Base-by-base conservation (phyloP, 257 asterid genomes). In the Scutellaria barbata region DNA sequence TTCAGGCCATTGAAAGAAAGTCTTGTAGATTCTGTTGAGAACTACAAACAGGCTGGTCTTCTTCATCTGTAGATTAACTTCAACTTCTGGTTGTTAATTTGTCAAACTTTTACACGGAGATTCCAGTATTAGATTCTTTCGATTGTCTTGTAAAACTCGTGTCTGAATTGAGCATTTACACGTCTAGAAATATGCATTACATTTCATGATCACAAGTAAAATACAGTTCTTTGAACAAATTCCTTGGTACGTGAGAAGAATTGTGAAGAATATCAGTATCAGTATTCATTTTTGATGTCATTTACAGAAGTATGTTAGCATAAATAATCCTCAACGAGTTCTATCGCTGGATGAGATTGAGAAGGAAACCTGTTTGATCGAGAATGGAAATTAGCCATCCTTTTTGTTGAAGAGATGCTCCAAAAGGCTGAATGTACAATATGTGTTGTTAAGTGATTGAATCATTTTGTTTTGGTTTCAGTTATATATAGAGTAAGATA, bases 11-110 rank as follows among this genome's bases (percentile, higher is more conserved):
- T 92, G 76, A 85, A 82, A 68, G 86, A 88, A 76, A 89, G 88
- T 54, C 82, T 89, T 2, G 76, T 76, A 43, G 96, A 86, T 69
- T 79, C 95, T 7, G 85, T 92, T 61, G 92, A 92, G 56, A 86
- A 79, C 74, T 92, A 81, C 88, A 83, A 80, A 76, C 81, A 68
- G 45, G 63, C 53, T 39, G 91, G 87, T 65, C 57, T 85, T 63
- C 20, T 84, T 16, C 77, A 74, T 51, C 80, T 25, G 68, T 66
- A 68, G 53, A 18, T 41, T 41, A 25, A 58, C 39, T 40, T 65
- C 35, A 18, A 14, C 48, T 53, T 55, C 2, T 40, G n/a, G 5
- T 48, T 71, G n/a, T 61, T 46, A 71, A 39, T 33, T 25, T 2
- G 3, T 22, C 3, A 14, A 22, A 18, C 11, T 46, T 5, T 35